Percentiles rank a stretch among this genome's conserved stretches.
phyloP scores from a whole-genome alignment of 257 asterid genomes.

The Nicotiana knightiana region DNA sequence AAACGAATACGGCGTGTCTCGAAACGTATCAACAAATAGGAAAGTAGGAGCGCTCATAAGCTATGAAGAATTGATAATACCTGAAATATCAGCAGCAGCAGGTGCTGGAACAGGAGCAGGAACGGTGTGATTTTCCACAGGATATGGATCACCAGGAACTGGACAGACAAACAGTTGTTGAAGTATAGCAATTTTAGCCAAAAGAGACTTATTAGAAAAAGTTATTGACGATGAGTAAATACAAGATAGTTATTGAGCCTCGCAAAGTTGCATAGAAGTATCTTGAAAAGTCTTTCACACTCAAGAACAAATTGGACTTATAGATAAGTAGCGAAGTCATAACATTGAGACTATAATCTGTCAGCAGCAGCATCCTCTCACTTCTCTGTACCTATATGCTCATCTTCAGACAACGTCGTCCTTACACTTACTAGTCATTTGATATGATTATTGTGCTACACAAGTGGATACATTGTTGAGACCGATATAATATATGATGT shows the following conservation, averaged over 20 bases:
- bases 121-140: conserved; percentile 30
- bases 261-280: not conserved
- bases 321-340: not conserved
- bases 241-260: not conserved
- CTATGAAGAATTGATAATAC: conserved; percentile 31
- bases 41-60: not conserved
- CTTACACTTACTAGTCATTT: not conserved
- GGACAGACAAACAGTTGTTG: conserved; percentile 13
- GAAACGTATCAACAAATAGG: not conserved
- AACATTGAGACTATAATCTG: not conserved
- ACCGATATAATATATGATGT: not conserved
- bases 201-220: not conserved
- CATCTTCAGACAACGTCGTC: not conserved
- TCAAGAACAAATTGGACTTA: not conserved
- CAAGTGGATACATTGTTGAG: not conserved
- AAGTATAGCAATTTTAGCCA: not conserved
- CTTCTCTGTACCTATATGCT: not conserved
- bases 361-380: not conserved
- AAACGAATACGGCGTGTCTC: not conserved
- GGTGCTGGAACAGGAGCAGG: conserved; percentile 73
- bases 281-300: not conserved
- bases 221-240: not conserved
- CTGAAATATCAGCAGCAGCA: conserved; percentile 42
- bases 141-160: conserved; percentile 91
- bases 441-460: not conserved